Base-by-base conservation (phyloP, 805 yeast genomes). In the Candida hispaniensis region DNA sequence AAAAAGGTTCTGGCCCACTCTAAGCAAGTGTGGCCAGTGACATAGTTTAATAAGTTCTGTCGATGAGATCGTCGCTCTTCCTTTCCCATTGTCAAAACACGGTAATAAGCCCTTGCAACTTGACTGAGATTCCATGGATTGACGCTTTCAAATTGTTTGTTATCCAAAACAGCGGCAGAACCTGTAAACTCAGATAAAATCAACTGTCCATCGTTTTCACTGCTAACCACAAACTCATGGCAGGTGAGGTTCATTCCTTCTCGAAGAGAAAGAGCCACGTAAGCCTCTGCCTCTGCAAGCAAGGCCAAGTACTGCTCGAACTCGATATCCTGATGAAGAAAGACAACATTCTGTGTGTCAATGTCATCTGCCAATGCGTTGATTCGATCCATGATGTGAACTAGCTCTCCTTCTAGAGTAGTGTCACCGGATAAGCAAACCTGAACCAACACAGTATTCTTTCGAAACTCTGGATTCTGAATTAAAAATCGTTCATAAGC, bases 231-330 rank as follows among this genome's bases (percentile, higher is more conserved):
- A 53, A 79, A 91, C 54, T 91, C 98, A 52, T 91, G 98, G 47
- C 95, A 88, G 0, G 97, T 86, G 50, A 91, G 64, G 49, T 91
- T 91, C 85, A 91, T 80, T 15, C 98, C 98, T 56, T 91, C 98
- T 52, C 98, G 75, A 66, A 88, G 70, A 2, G 94, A 80, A 7
- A 93, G 75, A 2, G 88, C 95, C 26, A 80, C 74, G 50, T 91
- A 91, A 1, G 73, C 64, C 45, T 82, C 93, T 1, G 97, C 94
- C 51, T 85, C 96, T 21, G 74, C 61, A 28, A 80, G 68, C 32
- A 91, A 60, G 0, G 94, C 97, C 40, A 91, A 55, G 52, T 91
- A 91, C 56, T 91, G 97, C 39, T 74, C 79, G 52, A 81, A 88
- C 22, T 75, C 86, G 36, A 91, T 71, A 46, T 88, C 96, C 54